A percentile compares a stretch with the other conserved stretches of the same genome.
Evolutionary conservation across 257 asterid species (phyloP).

Genomic region (Echites panduratus): DNA sequence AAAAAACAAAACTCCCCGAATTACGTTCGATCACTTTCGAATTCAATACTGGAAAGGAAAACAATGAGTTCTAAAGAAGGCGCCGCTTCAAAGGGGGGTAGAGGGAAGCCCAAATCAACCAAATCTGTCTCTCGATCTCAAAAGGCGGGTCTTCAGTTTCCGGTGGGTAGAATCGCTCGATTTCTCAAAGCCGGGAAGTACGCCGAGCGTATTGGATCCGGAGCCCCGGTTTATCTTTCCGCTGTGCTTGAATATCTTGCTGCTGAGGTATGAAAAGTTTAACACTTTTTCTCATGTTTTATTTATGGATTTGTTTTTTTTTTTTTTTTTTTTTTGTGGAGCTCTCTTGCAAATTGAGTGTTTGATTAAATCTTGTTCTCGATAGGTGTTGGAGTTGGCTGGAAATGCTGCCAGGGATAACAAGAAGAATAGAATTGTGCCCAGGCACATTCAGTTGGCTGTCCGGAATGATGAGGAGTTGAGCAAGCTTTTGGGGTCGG

Average conservation of each 20-base stretch:
- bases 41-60: too few species aligned
- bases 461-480: slow-evolving; percentile 25
- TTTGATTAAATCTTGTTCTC: neutral
- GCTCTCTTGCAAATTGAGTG: neutral
- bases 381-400: slow-evolving; percentile 23
- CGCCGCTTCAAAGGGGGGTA: slow-evolving; percentile 8
- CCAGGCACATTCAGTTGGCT: slow-evolving; percentile 26
- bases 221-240: slow-evolving; percentile 22
- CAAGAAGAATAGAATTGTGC: slow-evolving; percentile 21
- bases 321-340: neutral
- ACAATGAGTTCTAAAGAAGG: slow-evolving; percentile 3
- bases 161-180: slow-evolving; percentile 14
- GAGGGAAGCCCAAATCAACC: slow-evolving; percentile 11
- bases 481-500: slow-evolving; percentile 22
- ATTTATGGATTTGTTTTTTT: neutral
- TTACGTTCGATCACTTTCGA: too few species aligned
- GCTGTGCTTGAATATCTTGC: slow-evolving; percentile 25
- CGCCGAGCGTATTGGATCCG: slow-evolving; percentile 23
- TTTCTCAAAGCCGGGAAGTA: slow-evolving; percentile 20
- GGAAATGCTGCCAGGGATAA: slow-evolving; percentile 29
- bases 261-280: slow-evolving; percentile 13
- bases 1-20: neutral
- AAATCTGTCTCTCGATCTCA: slow-evolving; percentile 18
- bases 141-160: slow-evolving; percentile 17
- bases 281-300: neutral